Base-by-base conservation (phyloP, 2,329 filamentous ascomycete species). In the Diaporthe sp. region DNA sequence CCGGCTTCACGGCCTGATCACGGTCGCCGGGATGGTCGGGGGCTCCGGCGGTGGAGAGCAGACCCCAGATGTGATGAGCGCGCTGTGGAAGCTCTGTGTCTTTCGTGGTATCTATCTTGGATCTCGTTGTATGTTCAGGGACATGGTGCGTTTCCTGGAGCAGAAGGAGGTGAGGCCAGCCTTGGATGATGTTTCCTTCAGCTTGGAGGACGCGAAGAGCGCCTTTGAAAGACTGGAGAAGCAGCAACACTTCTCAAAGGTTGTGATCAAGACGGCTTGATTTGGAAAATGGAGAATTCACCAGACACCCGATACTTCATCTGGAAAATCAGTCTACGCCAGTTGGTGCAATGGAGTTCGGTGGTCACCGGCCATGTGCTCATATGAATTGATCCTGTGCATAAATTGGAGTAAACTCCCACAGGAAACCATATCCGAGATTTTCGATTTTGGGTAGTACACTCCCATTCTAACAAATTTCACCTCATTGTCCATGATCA, bases 161-260 rank as follows among this genome's bases (percentile, higher is more conserved):
- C 78, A 81, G 42, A 81, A 81, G 22, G 59, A 77, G 0, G 76
- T 85, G 42, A 76, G 78, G 37, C 81, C 81, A 2, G 81, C 75
- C n/a, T 69, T 82, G 37, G 82, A 84, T 51, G 78, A 81, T 65
- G 75, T 79, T 5, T 73, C 78, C 0, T 84, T 84, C 55, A 76
- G 78, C 51, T 68, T 84, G 42, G 75, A 74, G 6, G 79, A 84
- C 2, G 78, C 76, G 0, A 83, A 81, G 73, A 78, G 79, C 8
- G 83, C 82, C 0, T 84, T 82, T n/a, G 75, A 76, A 7, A 78
- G 77, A 10, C 72, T 84, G 25, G 74, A 79, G 58, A 78, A 80
- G 69, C 79, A 82, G 76, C 81, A 81, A 73, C 82, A 84, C 65
- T 83, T 84, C 71, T 78, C 82, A 3, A 84, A 84, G 76, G 77